phyloP scores from a whole-genome alignment of 257 asterid species.

The Capsicum rhomboideum region DNA sequence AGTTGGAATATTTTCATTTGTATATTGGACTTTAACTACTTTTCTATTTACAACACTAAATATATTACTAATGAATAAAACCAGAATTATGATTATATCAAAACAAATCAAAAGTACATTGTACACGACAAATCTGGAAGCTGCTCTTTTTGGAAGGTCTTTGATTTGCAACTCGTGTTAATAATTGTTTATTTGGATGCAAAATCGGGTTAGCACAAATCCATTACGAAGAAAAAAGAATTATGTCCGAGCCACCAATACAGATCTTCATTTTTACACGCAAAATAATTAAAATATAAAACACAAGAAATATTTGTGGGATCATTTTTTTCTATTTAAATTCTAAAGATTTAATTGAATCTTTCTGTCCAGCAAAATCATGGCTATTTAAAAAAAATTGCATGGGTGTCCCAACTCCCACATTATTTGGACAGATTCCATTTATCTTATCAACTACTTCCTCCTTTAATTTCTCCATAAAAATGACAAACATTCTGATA shows the following conservation, averaged over 20 bases:
- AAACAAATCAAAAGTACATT: not conserved
- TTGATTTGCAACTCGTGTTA: not conserved
- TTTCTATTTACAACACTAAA: not conserved
- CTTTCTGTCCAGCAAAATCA: not conserved
- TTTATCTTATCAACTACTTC: not conserved
- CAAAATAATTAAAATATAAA: not conserved
- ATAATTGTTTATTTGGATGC: not conserved
- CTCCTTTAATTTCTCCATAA: not conserved
- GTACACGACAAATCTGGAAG: not conserved
- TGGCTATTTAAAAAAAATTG: not conserved
- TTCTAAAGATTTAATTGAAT: not conserved
- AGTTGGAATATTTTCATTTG: not conserved
- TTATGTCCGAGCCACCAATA: not conserved
- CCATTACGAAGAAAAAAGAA: not conserved
- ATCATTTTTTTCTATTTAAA: not conserved
- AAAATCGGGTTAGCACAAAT: not conserved
- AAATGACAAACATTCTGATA: not conserved
- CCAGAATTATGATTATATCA: not conserved
- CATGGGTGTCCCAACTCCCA: not conserved
- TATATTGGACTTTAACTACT: not conserved
- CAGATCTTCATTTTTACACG: not conserved
- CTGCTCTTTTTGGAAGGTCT: not conserved
- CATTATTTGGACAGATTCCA: not conserved
- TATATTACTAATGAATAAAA: not conserved
- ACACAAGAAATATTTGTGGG: not conserved